Conservation (phyloP, 208 protist genomes). For the Blechomonas ayalai region DNA sequence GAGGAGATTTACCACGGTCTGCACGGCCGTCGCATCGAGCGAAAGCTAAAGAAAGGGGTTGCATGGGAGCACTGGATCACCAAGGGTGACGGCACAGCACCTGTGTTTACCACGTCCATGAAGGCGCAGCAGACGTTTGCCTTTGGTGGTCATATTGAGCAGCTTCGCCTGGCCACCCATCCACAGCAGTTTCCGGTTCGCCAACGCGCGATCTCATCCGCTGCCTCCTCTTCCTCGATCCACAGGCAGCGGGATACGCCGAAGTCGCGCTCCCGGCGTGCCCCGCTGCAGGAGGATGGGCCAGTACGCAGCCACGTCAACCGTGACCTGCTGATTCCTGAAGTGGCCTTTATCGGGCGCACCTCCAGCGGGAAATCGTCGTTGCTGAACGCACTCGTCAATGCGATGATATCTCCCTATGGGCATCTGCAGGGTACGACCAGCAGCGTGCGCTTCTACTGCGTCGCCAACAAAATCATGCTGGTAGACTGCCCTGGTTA, state of each 20-base stretch:
- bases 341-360: slow-evolving; percentile 84
- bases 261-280: not conserved
- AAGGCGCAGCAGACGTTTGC: slow-evolving; percentile 86
- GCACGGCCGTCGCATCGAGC: slow-evolving; percentile 77
- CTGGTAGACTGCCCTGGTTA: slow-evolving; percentile 87
- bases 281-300: slow-evolving; percentile 4
- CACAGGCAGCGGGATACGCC: not conserved
- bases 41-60: slow-evolving; percentile 73
- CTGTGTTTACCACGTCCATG: slow-evolving; percentile 65
- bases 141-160: slow-evolving; percentile 60
- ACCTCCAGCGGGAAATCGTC: slow-evolving; percentile 84
- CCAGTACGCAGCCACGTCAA: not conserved
- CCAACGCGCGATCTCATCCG: not conserved
- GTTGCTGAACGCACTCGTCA: slow-evolving; percentile 79
- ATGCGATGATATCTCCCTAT: slow-evolving; percentile 76
- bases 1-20: slow-evolving; percentile 86
- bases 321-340: slow-evolving; percentile 34
- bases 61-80: slow-evolving; percentile 90
- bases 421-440: slow-evolving; percentile 83
- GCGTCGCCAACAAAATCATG: slow-evolving; percentile 43
- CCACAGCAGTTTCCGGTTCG: slow-evolving; percentile 53
- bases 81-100: slow-evolving; percentile 84
- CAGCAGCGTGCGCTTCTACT: slow-evolving; percentile 69
- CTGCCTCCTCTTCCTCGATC: not conserved
- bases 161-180: slow-evolving; percentile 41